Evolutionary conservation across 1,284 basidiomycete genomes (phyloP).

Genomic region (Leccinum laetum): DNA sequence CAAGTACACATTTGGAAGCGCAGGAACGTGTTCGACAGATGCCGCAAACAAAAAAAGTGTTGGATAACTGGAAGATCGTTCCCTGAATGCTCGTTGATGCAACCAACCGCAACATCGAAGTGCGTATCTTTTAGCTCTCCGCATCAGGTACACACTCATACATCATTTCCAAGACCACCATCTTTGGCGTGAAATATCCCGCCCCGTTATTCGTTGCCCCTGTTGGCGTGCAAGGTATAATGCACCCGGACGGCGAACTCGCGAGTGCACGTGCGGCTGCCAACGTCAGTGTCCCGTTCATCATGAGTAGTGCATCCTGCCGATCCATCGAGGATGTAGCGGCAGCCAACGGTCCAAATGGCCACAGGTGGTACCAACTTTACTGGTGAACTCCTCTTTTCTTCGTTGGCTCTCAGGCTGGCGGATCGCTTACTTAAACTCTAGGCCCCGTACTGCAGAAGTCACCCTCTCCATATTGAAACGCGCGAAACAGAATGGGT

Average conservation of each 20-base stretch:
- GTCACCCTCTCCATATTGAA: conserved; percentile 47
- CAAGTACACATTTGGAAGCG: conserved; percentile 49
- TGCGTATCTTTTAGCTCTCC: conserved; percentile 15
- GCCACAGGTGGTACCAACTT: conserved; percentile 60
- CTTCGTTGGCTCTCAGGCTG: neutral
- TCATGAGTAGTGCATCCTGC: conserved; percentile 57
- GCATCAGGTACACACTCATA: neutral
- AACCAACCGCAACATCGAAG: conserved; percentile 50
- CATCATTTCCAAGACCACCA: conserved; percentile 35
- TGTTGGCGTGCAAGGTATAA: conserved; percentile 58
- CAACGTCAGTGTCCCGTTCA: conserved; percentile 51
- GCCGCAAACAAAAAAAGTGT: conserved; percentile 39
- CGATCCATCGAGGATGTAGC: conserved; percentile 59
- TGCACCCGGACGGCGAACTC: conserved; percentile 56
- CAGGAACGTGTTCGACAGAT: conserved; percentile 45
- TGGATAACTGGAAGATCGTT: conserved; percentile 48
- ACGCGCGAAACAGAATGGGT: conserved; percentile 52
- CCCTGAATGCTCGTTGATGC: conserved; percentile 63
- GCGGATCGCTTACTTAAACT: neutral
- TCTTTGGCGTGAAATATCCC: conserved; percentile 50
- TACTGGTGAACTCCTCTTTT: conserved; percentile 44
- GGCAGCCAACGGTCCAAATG: conserved; percentile 41
- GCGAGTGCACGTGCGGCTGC: conserved; percentile 53
- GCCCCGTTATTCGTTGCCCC: conserved; percentile 55
- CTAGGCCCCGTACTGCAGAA: conserved; percentile 48